Evolutionary conservation across 257 asterid species (phyloP).

Genomic region (Haberlea rhodopensis): DNA sequence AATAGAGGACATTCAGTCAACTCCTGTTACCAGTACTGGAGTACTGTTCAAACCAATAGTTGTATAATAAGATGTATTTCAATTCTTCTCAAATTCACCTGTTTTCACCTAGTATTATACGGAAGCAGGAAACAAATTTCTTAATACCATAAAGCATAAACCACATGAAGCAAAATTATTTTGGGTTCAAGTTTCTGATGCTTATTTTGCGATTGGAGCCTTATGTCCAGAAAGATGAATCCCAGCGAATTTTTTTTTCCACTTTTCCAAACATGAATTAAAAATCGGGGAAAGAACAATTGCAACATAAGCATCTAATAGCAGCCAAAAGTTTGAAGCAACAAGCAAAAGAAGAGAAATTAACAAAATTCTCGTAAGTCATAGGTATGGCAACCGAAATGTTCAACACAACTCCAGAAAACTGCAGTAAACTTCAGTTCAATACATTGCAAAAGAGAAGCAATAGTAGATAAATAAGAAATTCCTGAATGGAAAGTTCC

Average conservation of each 20-base stretch:
- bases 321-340: neutral
- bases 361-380: slow-evolving; percentile 10
- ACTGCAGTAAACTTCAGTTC: slow-evolving; percentile 13
- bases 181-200: neutral
- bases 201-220: too few species aligned
- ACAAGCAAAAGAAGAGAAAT: neutral
- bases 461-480: neutral
- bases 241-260: neutral
- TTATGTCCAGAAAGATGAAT: neutral
- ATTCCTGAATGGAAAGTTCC: neutral
- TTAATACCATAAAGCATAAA: neutral
- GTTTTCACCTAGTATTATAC: too few species aligned
- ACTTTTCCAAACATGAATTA: neutral
- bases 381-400: slow-evolving; percentile 12
- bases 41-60: slow-evolving; percentile 38
- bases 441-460: slow-evolving; percentile 14
- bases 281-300: neutral
- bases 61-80: slow-evolving; percentile 13
- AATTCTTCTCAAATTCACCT: neutral
- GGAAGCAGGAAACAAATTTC: too few species aligned
- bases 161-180: neutral
- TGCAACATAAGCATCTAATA: neutral
- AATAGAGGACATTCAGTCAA: slow-evolving; percentile 50
- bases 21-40: slow-evolving; percentile 42
- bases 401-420: slow-evolving; percentile 4